These are phyloP conservation scores for Fonsecaea pedrosoi DNA, from an alignment of 2,329 filamentous ascomycete species.

Conservation along the genomic window DNA sequence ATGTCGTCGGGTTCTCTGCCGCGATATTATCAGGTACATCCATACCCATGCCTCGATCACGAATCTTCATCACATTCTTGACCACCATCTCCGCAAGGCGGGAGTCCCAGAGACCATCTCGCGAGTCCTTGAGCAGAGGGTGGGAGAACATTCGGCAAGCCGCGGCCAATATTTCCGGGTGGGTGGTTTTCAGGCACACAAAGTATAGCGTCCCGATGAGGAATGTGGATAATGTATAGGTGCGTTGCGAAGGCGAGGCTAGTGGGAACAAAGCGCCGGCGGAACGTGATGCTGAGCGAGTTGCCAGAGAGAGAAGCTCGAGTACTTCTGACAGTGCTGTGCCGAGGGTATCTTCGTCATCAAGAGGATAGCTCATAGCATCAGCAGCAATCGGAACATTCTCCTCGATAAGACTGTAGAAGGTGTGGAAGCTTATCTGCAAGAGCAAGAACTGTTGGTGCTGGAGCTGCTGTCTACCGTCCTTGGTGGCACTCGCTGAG, in stretches of 20 bases:
- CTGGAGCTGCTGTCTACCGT: not conserved
- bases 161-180: constrained; percentile 19
- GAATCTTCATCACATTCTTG: constrained; percentile 20
- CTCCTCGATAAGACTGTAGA: constrained; percentile 14
- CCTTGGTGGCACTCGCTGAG: not conserved
- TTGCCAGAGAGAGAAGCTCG: constrained; percentile 2
- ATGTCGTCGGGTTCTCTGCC: not conserved
- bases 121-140: constrained; percentile 24
- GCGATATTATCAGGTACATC: not conserved
- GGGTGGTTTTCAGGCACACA: constrained; percentile 38
- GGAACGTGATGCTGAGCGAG: not conserved
- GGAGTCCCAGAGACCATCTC: constrained; percentile 41
- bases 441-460: constrained; percentile 4
- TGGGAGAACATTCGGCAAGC: constrained; percentile 35
- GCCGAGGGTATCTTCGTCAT: not conserved
- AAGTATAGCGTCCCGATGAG: constrained; percentile 40
- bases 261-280: not conserved
- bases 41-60: not conserved
- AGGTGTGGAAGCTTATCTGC: constrained; percentile 9
- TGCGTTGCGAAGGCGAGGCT: constrained; percentile 11
- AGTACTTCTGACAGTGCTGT: not conserved
- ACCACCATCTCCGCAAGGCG: constrained; percentile 32
- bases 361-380: not conserved
- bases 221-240: constrained; percentile 40
- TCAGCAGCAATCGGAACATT: not conserved